Evolutionary conservation across 2,329 filamentous ascomycete genomes (phyloP).

Genomic region (Monosporascus sp.): DNA sequence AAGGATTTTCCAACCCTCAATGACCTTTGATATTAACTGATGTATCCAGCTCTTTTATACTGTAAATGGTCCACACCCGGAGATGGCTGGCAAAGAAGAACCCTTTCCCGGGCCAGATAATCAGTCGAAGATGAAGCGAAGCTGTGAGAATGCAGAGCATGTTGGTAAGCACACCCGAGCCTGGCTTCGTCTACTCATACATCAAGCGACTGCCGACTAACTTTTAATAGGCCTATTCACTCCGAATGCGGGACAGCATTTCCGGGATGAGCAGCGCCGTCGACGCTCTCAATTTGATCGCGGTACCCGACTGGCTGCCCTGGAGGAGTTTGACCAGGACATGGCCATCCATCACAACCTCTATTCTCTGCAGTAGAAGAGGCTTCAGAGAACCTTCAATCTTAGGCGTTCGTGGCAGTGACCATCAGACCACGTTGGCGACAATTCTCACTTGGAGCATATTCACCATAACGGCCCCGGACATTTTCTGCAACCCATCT

Average conservation of each 20-base stretch:
- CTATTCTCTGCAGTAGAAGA: constrained; percentile 24
- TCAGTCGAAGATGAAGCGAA: constrained; percentile 79
- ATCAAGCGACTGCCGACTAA: constrained; percentile 5
- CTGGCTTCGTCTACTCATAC: too few relatives aligned
- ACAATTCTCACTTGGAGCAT: too few relatives aligned
- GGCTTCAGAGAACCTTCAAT: not conserved
- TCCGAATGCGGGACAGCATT: constrained; percentile 68
- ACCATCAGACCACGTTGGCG: too few relatives aligned
- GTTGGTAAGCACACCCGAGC: constrained; percentile 55
- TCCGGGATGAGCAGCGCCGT: constrained; percentile 69
- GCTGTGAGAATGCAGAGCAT: constrained; percentile 79
- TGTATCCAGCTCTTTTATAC: constrained; percentile 46
- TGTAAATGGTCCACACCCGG: constrained; percentile 40
- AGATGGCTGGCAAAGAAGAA: constrained; percentile 65
- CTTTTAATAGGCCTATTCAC: constrained; percentile 65
- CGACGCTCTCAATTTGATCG: constrained; percentile 76
- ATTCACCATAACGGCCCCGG: too few relatives aligned
- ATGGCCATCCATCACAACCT: constrained; percentile 33
- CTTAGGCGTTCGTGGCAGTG: too few relatives aligned
- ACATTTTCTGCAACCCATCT: too few relatives aligned
- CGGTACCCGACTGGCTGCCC: constrained; percentile 66
- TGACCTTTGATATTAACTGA: constrained; percentile 9
- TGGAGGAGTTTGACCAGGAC: constrained; percentile 57
- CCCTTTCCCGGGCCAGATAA: constrained; percentile 77
- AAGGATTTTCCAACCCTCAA: constrained; percentile 10